These are phyloP conservation scores for Mrakia blollopis DNA, from an alignment of 768 basidiomycete genomes.

Conservation along the genomic window DNA sequence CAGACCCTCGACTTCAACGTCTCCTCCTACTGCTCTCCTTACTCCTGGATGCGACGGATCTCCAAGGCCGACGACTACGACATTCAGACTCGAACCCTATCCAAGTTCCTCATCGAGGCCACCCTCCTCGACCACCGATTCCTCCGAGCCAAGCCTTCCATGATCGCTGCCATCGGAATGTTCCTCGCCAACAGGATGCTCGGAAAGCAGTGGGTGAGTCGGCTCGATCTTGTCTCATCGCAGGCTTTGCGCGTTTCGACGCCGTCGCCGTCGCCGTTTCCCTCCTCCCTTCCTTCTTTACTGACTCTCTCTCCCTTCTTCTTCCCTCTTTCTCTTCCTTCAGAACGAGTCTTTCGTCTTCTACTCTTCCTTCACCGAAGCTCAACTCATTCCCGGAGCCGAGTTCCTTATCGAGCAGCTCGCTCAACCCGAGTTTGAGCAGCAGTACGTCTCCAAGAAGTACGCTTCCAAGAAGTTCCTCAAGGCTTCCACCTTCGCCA, in stretches of 20 bases:
- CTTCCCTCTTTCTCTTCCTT: conserved; percentile 13
- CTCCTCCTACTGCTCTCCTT: conserved; percentile 97
- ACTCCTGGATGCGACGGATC: conserved; percentile 97
- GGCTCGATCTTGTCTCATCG: conserved; percentile 31
- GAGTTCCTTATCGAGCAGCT: conserved; percentile 77
- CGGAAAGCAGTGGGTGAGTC: conserved; percentile 89
- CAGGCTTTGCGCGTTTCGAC: conserved; percentile 19
- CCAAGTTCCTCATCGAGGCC: conserved; percentile 96
- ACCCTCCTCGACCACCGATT: conserved; percentile 90
- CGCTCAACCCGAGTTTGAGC: conserved; percentile 68
- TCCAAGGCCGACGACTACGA: conserved; percentile 99
- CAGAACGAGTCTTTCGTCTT: conserved; percentile 87
- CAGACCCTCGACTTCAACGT: conserved; percentile 85
- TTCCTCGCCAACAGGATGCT: conserved; percentile 92
- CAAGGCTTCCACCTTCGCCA: conserved; percentile 22
- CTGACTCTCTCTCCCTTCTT: conserved; percentile 3
- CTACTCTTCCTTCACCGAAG: conserved; percentile 86
- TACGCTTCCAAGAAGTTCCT: conserved; percentile 80
- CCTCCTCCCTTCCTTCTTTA: neutral
- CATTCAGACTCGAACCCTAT: conserved; percentile 90
- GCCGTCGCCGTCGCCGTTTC: neutral
- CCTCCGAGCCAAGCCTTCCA: conserved; percentile 84
- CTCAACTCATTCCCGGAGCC: conserved; percentile 76
- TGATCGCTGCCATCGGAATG: conserved; percentile 95
- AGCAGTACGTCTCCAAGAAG: conserved; percentile 87